Percentiles rank a stretch among this genome's conserved stretches.
phyloP scores from a whole-genome alignment of 2,329 filamentous ascomycete species.

The Parastagonospora avenae region DNA sequence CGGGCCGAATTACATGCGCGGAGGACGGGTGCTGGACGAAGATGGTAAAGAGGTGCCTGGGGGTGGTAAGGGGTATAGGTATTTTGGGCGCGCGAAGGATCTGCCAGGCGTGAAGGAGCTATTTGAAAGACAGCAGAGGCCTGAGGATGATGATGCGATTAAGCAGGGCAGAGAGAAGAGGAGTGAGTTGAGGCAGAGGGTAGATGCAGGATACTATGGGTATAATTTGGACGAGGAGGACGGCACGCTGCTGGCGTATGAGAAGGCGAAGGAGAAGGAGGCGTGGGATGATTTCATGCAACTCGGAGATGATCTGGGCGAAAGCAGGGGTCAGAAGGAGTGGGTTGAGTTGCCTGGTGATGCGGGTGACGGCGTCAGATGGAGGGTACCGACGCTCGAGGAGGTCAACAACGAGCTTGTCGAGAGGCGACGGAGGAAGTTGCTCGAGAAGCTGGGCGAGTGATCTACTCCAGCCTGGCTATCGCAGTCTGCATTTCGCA shows the following conservation, averaged over 20 bases:
- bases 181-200: slow-evolving; percentile 72
- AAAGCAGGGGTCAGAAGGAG: slow-evolving; percentile 37
- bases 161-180: slow-evolving; percentile 70
- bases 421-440: slow-evolving; percentile 78
- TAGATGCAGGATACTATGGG: slow-evolving; percentile 95
- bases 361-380: slow-evolving; percentile 77
- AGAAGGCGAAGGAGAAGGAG: slow-evolving; percentile 81
- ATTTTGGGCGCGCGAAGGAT: slow-evolving; percentile 85
- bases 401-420: slow-evolving; percentile 95
- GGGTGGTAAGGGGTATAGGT: slow-evolving; percentile 85
- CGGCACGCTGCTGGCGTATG: slow-evolving; percentile 77
- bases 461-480: not conserved
- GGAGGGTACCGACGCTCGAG: slow-evolving; percentile 83
- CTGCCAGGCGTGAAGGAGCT: slow-evolving; percentile 95
- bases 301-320: slow-evolving; percentile 54
- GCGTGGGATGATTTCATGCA: slow-evolving; percentile 71
- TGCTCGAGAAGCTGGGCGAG: slow-evolving; percentile 75
- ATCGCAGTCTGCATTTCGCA: not conserved
- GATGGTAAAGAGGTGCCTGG: slow-evolving; percentile 61
- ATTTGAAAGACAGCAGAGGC: slow-evolving; percentile 43
- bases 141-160: slow-evolving; percentile 55
- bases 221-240: slow-evolving; percentile 94
- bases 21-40: slow-evolving; percentile 60
- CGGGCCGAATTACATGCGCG: slow-evolving; percentile 95
- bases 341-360: slow-evolving; percentile 92